Evolutionary conservation across 148 eudicot genomes (phyloP), one percentile per base, ranked within the genome.

Genomic region (Tetragonia tetragonoides): DNA sequence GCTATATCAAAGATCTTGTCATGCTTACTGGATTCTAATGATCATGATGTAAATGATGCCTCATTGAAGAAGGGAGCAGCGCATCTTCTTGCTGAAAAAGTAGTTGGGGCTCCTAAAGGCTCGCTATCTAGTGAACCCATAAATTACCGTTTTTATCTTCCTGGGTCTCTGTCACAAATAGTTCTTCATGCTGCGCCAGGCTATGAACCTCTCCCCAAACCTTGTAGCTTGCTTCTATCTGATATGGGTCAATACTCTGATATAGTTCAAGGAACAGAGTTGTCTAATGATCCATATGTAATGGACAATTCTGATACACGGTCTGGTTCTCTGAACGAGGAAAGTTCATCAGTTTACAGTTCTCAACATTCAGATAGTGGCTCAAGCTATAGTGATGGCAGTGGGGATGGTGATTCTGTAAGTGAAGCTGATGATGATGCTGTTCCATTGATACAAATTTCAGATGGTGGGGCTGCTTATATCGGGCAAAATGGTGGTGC

Each of bases 141-240:
- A 56, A 84, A 80, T 77, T 84, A 87, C 56, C 90, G 97, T 42
- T 91, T 91, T 78, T 95, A 91, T 85, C 97, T 95, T 82, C 99
- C 99, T 72, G 99, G 97, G 39, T 95, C 99, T 75, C 99, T 95
- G 80, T 95, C 99, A n/a, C 97, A 90, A 83, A 88, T 95, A 78
- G 99, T 95, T 83, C 91, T 93, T 66, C 99, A 95, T 86, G 97
- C 99, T 66, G 99, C 97, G 72, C 97, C 97, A 51, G 97, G 97
- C 37, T 95, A 95, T 70, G 97, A 95, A 86, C 95, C 99, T 86
- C 96, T 95, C 46, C 99, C 97, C 21, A 84, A 88, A 72, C 97
- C 99, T 67, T 87, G 92, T 86, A 90, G 95, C 80, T 80, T 93
- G 80, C 79, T 69, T 57, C 78, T 73, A 34, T 76, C 81, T 53